Base-by-base conservation (phyloP, 2,329 filamentous ascomycete species). In the Beauveria sp. region DNA sequence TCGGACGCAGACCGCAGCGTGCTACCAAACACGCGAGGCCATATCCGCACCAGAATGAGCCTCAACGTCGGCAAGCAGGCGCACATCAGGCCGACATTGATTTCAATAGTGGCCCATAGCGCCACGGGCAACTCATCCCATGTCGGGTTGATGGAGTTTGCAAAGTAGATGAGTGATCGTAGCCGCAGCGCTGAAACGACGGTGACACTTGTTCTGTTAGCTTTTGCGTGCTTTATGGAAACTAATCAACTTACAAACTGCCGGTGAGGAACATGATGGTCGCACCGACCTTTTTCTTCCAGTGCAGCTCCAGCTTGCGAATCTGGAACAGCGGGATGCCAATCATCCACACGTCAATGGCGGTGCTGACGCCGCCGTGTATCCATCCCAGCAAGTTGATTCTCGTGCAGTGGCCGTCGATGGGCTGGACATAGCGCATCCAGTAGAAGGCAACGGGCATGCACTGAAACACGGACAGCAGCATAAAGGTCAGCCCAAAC, bases 301-400 rank as follows among this genome's bases (percentile, higher is more conserved):
- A 78, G 57, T 76, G 74, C 40, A 83, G 64, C 5, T 77, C 74
- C 3, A 83, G 71, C 0, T 69, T 62, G 26, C 71, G 68, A 2
- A 84, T 67, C 60, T 80, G 75, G 24, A 73, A 76, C 4, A 83
- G 67, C 0, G 83, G 82, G 6, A 86, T 71, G 0, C 70, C 74
- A 28, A 85, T 72, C 67, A 85, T 79, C 74, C 78, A 80, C 2
- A 81, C 18, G 64, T 86, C 83, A 26, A 83, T 71, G 0, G 70
- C 70, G 49, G 86, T 84, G 64, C 79, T 81, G 59, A 83, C 76
- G 20, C 68, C 76, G 0, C 83, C 82, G 40, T 81, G 79, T 42
- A 78, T 74, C 78, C 80, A 84, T 0, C 72, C 77, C 2, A 84
- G 72, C 1, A 72, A 70, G 62, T 81, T 83, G 64, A 80, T 70